A percentile compares a stretch with the other conserved stretches of the same genome.
phyloP scores from a whole-genome alignment of 768 basidiomycete species.

The Trametes maxima region DNA sequence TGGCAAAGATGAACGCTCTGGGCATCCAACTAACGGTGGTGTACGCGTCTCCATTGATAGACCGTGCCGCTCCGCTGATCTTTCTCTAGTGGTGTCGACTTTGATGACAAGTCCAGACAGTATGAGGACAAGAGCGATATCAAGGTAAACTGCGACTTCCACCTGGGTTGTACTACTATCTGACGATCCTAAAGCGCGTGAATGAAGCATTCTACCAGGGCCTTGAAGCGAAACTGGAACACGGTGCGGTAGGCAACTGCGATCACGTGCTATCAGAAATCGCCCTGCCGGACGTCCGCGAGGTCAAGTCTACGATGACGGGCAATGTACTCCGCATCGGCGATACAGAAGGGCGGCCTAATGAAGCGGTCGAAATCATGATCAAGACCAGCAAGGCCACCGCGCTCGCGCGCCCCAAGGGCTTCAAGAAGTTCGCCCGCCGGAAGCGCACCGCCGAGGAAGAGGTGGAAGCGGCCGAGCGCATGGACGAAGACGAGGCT shows the following conservation, averaged over 20 bases:
- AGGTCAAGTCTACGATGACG: conserved; percentile 65
- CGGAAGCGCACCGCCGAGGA: conserved; percentile 38
- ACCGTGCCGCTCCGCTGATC: neutral
- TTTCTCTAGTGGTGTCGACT: conserved; percentile 77
- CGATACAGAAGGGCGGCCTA: conserved; percentile 61
- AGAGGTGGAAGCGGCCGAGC: conserved; percentile 29
- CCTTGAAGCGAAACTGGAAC: conserved; percentile 43
- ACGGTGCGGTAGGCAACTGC: conserved; percentile 65
- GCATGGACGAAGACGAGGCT: conserved; percentile 36
- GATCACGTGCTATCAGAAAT: conserved; percentile 66
- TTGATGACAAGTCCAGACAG: conserved; percentile 73
- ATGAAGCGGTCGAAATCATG: conserved; percentile 74
- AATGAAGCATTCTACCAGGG: conserved; percentile 77
- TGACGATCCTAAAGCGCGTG: conserved; percentile 46
- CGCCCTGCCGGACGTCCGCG: conserved; percentile 61
- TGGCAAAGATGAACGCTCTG: conserved; percentile 61
- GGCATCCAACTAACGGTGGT: conserved; percentile 67
- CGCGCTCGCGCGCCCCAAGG: conserved; percentile 63
- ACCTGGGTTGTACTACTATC: neutral
- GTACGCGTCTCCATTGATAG: conserved; percentile 44
- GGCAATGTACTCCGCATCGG: conserved; percentile 78
- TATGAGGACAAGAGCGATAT: conserved; percentile 70
- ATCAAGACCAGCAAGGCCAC: conserved; percentile 85
- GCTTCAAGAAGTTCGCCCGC: conserved; percentile 76
- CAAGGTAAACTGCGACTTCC: conserved; percentile 56